Evolutionary conservation across 176 grass and related monocot genomes (phyloP).

Genomic region (Oryza officinalis): DNA sequence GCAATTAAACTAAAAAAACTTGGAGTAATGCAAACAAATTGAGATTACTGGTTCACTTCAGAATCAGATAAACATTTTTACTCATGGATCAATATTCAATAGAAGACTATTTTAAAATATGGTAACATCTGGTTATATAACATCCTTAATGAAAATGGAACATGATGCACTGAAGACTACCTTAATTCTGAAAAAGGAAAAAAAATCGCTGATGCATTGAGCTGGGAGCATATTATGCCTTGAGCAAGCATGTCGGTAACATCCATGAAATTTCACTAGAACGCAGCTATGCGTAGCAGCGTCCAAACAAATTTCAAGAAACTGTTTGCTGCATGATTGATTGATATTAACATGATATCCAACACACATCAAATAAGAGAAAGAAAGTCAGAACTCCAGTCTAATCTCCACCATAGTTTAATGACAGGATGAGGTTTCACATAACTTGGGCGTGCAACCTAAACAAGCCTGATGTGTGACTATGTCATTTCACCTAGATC

Average conservation of each 20-base stretch:
- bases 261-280: background rate
- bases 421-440: background rate
- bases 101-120: background rate
- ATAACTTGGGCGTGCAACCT: slow-evolving; percentile 20
- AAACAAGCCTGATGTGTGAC: slow-evolving; percentile 25
- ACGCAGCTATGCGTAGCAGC: background rate
- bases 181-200: background rate
- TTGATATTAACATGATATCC: slow-evolving; percentile 32
- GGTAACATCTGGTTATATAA: background rate
- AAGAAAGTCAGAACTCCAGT: slow-evolving; percentile 39
- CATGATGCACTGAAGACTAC: background rate
- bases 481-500: slow-evolving; percentile 24
- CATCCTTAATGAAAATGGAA: background rate
- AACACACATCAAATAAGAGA: slow-evolving; percentile 33
- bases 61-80: background rate
- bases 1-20: background rate
- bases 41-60: slow-evolving; percentile 2
- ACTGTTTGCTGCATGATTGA: slow-evolving; percentile 44
- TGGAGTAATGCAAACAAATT: background rate
- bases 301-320: slow-evolving; percentile 31
- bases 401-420: slow-evolving; percentile 40
- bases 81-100: background rate
- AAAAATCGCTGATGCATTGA: background rate
- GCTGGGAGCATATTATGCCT: background rate
- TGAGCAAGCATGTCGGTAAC: background rate